phyloP scores from a whole-genome alignment of 768 basidiomycete genomes.

The Strobilomyces dryophilus region DNA sequence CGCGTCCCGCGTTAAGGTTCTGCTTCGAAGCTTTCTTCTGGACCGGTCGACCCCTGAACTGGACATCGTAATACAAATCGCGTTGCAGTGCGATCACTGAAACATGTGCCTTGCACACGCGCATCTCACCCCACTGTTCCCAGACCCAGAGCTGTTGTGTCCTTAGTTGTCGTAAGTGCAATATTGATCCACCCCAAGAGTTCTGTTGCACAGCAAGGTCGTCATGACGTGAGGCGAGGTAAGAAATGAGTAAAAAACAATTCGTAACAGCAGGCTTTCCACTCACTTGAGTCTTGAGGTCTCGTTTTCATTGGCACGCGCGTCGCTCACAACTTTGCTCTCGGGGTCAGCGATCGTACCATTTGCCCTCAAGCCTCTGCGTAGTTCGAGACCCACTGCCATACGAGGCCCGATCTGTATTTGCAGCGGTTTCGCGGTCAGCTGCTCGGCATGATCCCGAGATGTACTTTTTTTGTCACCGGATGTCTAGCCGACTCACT shows the following conservation, averaged over 20 bases:
- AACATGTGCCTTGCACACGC: too few species aligned
- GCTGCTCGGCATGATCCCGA: neutral
- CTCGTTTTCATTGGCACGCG: neutral
- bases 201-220: neutral
- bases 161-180: too few species aligned
- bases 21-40: too few species aligned
- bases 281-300: neutral
- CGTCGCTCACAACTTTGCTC: neutral
- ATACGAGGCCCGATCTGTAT: neutral
- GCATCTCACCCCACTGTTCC: too few species aligned
- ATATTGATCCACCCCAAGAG: neutral
- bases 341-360: too few species aligned
- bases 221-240: neutral
- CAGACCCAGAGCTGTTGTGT: too few species aligned
- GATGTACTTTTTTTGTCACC: neutral
- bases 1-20: too few species aligned
- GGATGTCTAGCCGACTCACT: neutral
- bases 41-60: too few species aligned
- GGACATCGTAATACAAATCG: too few species aligned
- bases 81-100: too few species aligned
- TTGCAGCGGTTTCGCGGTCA: neutral
- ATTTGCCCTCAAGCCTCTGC: too few species aligned
- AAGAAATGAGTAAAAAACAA: neutral
- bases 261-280: neutral
- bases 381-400: too few species aligned